These are phyloP conservation scores for Lithohypha guttulata DNA, from an alignment of 2,329 filamentous ascomycete species.

Conservation along the genomic window DNA sequence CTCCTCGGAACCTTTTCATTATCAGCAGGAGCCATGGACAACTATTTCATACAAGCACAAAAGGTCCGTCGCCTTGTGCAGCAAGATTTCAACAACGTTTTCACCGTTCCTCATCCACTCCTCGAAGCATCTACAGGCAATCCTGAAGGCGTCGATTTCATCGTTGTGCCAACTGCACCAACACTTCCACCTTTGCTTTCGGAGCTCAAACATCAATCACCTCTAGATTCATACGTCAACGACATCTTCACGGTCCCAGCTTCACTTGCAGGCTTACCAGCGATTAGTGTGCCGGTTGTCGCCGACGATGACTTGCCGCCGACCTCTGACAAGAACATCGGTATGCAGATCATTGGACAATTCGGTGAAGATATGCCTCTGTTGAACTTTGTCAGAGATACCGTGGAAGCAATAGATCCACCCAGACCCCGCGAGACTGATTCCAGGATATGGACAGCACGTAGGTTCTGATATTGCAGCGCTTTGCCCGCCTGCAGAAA, in stretches of 20 bases:
- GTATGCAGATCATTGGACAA: slow-evolving; percentile 39
- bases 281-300: slow-evolving; percentile 65
- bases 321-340: slow-evolving; percentile 23
- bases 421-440: neutral
- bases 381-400: slow-evolving; percentile 14
- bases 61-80: slow-evolving; percentile 74
- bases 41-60: slow-evolving; percentile 94
- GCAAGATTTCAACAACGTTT: slow-evolving; percentile 73
- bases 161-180: slow-evolving; percentile 80
- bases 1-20: slow-evolving; percentile 82
- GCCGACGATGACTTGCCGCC: slow-evolving; percentile 11
- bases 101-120: slow-evolving; percentile 60
- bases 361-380: slow-evolving; percentile 33
- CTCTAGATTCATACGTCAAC: slow-evolving; percentile 74
- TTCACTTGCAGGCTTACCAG: slow-evolving; percentile 80
- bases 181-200: slow-evolving; percentile 57
- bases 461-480: too few relatives aligned
- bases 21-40: slow-evolving; percentile 82
- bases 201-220: slow-evolving; percentile 37
- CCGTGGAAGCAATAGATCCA: neutral
- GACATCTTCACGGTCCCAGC: slow-evolving; percentile 95
- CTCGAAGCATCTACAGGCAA: slow-evolving; percentile 11
- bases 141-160: slow-evolving; percentile 60
- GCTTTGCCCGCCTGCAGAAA: too few relatives aligned
- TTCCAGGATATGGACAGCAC: too few relatives aligned